These are phyloP conservation scores for Astrephomene gubernaculifera DNA, from an alignment of 139 green algal species.

Conservation along the genomic window DNA sequence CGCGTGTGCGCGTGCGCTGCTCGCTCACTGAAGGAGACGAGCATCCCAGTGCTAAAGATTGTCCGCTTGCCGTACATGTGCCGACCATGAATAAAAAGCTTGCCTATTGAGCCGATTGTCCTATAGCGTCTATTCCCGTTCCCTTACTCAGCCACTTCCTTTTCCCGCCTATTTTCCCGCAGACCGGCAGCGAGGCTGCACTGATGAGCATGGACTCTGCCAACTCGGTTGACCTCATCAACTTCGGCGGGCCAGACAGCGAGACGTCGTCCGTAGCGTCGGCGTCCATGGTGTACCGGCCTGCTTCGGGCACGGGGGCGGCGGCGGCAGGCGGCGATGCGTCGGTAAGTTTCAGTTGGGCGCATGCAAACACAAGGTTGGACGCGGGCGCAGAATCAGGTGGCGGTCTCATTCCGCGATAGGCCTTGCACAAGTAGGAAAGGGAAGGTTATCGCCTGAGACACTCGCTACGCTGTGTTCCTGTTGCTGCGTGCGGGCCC, in stretches of 20 bases:
- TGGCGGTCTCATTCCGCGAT: neutral
- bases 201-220: conserved; percentile 20
- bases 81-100: neutral
- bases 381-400: neutral
- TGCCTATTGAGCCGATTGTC: neutral
- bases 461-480: neutral
- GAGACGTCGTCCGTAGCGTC: conserved; percentile 6
- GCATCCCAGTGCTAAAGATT: neutral
- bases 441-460: neutral
- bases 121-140: too few relatives aligned
- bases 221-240: conserved; percentile 22
- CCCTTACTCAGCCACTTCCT: neutral
- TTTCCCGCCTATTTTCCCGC: neutral
- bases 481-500: neutral
- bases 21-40: neutral
- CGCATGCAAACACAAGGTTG: neutral
- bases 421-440: neutral
- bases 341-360: neutral
- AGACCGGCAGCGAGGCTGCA: conserved; percentile 35
- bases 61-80: neutral
- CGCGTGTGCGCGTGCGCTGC: too few relatives aligned
- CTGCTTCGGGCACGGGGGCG: neutral
- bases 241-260: neutral
- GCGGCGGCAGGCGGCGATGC: neutral
- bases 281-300: neutral